These are phyloP conservation scores for Sporothrix inflata DNA, from an alignment of 2,329 filamentous ascomycete genomes.

Conservation along the genomic window DNA sequence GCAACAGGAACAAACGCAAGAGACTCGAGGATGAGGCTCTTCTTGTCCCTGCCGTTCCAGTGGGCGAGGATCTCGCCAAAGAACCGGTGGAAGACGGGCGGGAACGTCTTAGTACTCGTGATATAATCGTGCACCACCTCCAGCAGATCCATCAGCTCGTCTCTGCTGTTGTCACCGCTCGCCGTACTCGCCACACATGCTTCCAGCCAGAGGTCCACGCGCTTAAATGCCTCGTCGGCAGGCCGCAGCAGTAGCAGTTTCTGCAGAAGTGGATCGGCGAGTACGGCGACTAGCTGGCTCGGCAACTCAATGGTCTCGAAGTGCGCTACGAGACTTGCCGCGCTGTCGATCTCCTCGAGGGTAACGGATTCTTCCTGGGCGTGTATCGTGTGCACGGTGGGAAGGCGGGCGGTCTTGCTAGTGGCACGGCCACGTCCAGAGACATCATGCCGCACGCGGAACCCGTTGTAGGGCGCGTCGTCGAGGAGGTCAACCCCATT, in stretches of 20 bases:
- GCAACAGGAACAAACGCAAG: slow-evolving; percentile 59
- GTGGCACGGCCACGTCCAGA: slow-evolving; percentile 40
- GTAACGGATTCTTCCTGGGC: slow-evolving; percentile 70
- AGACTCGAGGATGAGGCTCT: slow-evolving; percentile 59
- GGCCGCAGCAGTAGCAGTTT: slow-evolving; percentile 72
- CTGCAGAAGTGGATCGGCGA: slow-evolving; percentile 76
- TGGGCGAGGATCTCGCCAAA: slow-evolving; percentile 56
- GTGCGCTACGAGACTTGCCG: slow-evolving; percentile 68
- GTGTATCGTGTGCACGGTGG: slow-evolving; percentile 73
- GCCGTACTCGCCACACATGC: slow-evolving; percentile 60
- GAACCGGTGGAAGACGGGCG: slow-evolving; percentile 38
- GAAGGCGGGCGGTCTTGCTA: slow-evolving; percentile 48
- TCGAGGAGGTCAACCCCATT: slow-evolving; percentile 7
- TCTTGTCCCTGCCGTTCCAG: slow-evolving; percentile 66
- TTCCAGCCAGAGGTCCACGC: slow-evolving; percentile 63
- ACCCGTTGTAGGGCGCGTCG: slow-evolving; percentile 54
- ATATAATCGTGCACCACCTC: slow-evolving; percentile 61
- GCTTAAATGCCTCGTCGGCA: slow-evolving; percentile 52
- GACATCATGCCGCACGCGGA: slow-evolving; percentile 60
- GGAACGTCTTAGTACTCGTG: slow-evolving; percentile 44
- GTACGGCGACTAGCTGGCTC: slow-evolving; percentile 76
- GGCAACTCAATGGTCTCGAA: slow-evolving; percentile 80
- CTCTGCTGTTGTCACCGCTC: slow-evolving; percentile 52
- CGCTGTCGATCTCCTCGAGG: slow-evolving; percentile 77
- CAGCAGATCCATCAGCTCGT: slow-evolving; percentile 58